Evolutionary conservation across 108 stramenopile species (phyloP).

Genomic region (Tribonema minus): DNA sequence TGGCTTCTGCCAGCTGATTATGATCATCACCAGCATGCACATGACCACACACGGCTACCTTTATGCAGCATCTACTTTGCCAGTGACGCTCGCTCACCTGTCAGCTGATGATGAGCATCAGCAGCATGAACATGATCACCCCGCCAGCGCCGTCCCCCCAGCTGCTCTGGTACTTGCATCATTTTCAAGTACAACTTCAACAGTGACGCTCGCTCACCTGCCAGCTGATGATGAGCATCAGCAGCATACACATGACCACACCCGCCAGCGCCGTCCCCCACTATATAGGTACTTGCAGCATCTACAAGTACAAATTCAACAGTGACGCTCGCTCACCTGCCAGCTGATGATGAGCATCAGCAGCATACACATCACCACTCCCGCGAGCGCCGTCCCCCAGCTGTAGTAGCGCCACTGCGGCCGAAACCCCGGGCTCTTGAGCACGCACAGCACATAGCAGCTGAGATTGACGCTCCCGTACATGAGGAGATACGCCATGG

Average conservation of each 20-base stretch:
- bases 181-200: too few species aligned
- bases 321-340: too few species aligned
- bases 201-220: too few species aligned
- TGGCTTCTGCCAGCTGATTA: conserved; percentile 56
- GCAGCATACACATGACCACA: conserved; percentile 62
- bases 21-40: conserved; percentile 65
- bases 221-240: conserved; percentile 61
- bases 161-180: too few species aligned
- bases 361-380: conserved; percentile 65
- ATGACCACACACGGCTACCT: conserved; percentile 64
- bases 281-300: too few species aligned
- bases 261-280: conserved; percentile 67
- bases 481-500: conserved; percentile 70
- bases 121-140: conserved; percentile 65
- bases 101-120: conserved; percentile 61
- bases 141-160: conserved; percentile 64
- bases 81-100: too few species aligned
- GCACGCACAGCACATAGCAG: conserved; percentile 64
- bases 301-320: too few species aligned
- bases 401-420: conserved; percentile 71
- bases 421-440: conserved; percentile 69
- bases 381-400: conserved; percentile 64
- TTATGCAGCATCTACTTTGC: too few species aligned
- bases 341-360: conserved; percentile 61
- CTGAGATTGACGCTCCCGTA: conserved; percentile 69